Evolutionary conservation across 176 grass and related monocot genomes (phyloP).

Genomic region (Oryza officinalis): DNA sequence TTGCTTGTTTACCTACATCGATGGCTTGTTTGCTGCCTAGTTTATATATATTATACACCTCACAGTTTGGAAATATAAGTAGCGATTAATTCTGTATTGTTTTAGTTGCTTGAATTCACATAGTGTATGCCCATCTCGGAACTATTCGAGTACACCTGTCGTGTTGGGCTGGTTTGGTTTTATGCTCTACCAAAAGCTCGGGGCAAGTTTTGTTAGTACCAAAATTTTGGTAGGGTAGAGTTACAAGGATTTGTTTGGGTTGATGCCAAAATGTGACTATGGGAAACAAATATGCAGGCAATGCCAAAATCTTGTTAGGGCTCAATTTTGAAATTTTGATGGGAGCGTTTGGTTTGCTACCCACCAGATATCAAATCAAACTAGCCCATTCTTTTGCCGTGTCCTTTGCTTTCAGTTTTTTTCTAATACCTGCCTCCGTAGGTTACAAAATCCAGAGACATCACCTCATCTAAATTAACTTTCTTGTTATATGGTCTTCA

Average conservation of each 20-base stretch:
- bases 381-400: background rate
- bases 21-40: background rate
- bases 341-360: too few relatives aligned
- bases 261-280: too few relatives aligned
- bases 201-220: too few relatives aligned
- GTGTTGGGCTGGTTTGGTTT: background rate
- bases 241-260: too few relatives aligned
- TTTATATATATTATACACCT: background rate
- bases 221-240: too few relatives aligned
- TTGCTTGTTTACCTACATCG: background rate
- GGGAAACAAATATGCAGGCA: too few relatives aligned
- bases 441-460: background rate
- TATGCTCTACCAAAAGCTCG: too few relatives aligned
- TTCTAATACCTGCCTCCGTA: background rate
- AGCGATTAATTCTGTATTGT: background rate
- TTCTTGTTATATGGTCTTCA: background rate
- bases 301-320: too few relatives aligned
- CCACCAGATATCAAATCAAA: too few relatives aligned
- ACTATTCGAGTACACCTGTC: background rate
- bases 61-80: background rate
- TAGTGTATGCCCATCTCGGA: background rate
- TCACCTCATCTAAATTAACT: background rate
- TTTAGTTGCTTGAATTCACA: background rate
- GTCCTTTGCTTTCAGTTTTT: background rate
- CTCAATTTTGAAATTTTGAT: too few relatives aligned